Percentiles rank a stretch among this genome's conserved stretches.
These are phyloP conservation scores for Cordyceps cateniannulata DNA, from an alignment of 2,329 filamentous ascomycete species.

Conservation along the genomic window DNA sequence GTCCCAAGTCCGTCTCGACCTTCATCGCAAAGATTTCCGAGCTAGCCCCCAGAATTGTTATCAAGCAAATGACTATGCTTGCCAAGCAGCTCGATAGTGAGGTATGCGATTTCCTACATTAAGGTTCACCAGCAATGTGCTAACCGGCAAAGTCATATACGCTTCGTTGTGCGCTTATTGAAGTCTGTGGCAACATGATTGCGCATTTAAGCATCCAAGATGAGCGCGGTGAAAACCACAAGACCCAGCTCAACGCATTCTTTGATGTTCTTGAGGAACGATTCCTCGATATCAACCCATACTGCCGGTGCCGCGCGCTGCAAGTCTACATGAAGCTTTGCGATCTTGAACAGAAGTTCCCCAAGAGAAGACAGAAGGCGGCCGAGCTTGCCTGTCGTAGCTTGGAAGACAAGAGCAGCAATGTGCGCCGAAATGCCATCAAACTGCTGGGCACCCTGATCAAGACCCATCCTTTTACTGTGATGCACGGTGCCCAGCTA, in stretches of 20 bases:
- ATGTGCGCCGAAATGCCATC: constrained; percentile 90
- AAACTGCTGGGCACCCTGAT: constrained; percentile 84
- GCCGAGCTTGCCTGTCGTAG: constrained; percentile 84
- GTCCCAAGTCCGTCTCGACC: constrained; percentile 90
- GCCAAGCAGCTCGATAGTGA: constrained; percentile 95
- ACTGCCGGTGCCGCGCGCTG: constrained; percentile 84
- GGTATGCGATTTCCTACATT: constrained; percentile 35
- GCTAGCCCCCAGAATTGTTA: constrained; percentile 81
- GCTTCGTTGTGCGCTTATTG: constrained; percentile 85
- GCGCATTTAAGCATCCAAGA: constrained; percentile 84
- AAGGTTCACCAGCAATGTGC: neutral
- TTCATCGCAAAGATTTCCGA: constrained; percentile 94
- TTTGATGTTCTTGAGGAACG: constrained; percentile 95
- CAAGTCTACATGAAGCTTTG: constrained; percentile 91
- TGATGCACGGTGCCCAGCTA: constrained; percentile 83
- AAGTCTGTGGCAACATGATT: constrained; percentile 95
- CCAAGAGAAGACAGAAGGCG: constrained; percentile 80
- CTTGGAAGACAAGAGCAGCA: constrained; percentile 96
- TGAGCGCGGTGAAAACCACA: constrained; percentile 86
- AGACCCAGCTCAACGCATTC: constrained; percentile 91
- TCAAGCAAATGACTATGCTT: constrained; percentile 94
- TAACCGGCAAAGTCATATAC: constrained; percentile 67
- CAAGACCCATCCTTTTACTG: constrained; percentile 88
- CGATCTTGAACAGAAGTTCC: constrained; percentile 92
- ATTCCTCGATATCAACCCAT: constrained; percentile 94